phyloP scores from a whole-genome alignment of 768 basidiomycete genomes.

The Trametes gibbosa region DNA sequence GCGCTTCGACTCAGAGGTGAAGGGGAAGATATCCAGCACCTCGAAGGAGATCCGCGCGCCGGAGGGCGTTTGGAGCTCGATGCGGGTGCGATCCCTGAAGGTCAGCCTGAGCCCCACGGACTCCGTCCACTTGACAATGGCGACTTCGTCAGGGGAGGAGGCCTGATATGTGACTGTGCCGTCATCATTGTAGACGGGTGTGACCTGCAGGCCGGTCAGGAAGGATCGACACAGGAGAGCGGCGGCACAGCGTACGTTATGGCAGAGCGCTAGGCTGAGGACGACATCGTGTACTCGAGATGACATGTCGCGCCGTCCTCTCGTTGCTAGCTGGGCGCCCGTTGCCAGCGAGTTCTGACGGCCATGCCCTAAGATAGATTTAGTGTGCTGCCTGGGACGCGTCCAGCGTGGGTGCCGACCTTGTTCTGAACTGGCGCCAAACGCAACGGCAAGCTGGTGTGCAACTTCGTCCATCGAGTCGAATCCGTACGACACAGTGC shows the following conservation, averaged over 20 bases:
- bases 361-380: background rate
- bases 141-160: slow-evolving; percentile 98
- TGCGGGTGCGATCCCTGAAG: slow-evolving; percentile 87
- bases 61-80: slow-evolving; percentile 73
- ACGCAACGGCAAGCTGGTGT: slow-evolving; percentile 84
- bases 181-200: slow-evolving; percentile 92
- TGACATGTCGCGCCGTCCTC: slow-evolving; percentile 93
- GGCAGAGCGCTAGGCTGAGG: slow-evolving; percentile 89
- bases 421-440: slow-evolving; percentile 63
- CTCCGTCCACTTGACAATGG: slow-evolving; percentile 96
- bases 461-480: slow-evolving; percentile 99
- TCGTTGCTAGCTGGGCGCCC: slow-evolving; percentile 76
- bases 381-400: too few relatives aligned
- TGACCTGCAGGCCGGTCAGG: slow-evolving; percentile 59
- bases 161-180: slow-evolving; percentile 96
- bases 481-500: slow-evolving; percentile 93
- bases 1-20: slow-evolving; percentile 97
- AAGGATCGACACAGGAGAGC: background rate
- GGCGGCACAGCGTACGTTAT: slow-evolving; percentile 66
- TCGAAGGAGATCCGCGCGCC: slow-evolving; percentile 70
- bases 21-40: slow-evolving; percentile 93
- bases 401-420: slow-evolving; percentile 32
- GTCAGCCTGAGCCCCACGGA: slow-evolving; percentile 89
- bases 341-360: slow-evolving; percentile 55
- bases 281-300: slow-evolving; percentile 91